phyloP scores from a whole-genome alignment of 2,329 filamentous ascomycete genomes.

The Fusarium sp. region DNA sequence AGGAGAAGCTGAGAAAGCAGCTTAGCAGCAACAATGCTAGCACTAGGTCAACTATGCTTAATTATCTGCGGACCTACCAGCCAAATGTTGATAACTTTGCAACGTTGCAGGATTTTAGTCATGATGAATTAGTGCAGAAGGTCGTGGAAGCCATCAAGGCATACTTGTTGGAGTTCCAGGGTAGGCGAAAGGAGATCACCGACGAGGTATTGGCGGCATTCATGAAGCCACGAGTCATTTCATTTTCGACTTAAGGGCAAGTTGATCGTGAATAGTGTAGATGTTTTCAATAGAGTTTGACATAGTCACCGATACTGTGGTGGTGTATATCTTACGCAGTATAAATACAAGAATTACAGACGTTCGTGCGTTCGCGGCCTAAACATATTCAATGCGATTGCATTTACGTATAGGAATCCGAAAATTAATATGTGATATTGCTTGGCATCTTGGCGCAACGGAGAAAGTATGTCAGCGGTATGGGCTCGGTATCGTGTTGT shows the following conservation, averaged over 20 bases:
- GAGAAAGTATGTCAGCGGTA: neutral
- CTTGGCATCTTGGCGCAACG: neutral
- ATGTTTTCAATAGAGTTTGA: neutral
- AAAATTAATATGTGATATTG: neutral
- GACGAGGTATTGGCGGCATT: slow-evolving; percentile 7
- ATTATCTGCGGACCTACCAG: slow-evolving; percentile 3
- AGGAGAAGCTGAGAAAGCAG: slow-evolving; percentile 12
- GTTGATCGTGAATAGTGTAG: neutral
- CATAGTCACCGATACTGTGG: neutral
- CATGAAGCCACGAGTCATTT: slow-evolving; percentile 4
- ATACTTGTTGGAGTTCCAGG: slow-evolving; percentile 7
- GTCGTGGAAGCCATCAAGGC: slow-evolving; percentile 4
- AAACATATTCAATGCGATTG: neutral
- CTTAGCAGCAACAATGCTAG: neutral
- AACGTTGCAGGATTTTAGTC: neutral
- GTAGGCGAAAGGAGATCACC: slow-evolving; percentile 7
- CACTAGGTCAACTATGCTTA: slow-evolving; percentile 9
- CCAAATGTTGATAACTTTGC: neutral
- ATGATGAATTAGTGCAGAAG: slow-evolving; percentile 1
- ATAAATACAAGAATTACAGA: neutral
- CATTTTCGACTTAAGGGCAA: neutral
- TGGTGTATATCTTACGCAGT: neutral
- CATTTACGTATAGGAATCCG: neutral
- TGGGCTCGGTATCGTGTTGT: no score
- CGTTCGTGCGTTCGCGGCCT: neutral